Evolutionary conservation across 2,329 filamentous ascomycete species (phyloP), one percentile per base, ranked within the genome.

Genomic region (Sordariomycetes sp.): DNA sequence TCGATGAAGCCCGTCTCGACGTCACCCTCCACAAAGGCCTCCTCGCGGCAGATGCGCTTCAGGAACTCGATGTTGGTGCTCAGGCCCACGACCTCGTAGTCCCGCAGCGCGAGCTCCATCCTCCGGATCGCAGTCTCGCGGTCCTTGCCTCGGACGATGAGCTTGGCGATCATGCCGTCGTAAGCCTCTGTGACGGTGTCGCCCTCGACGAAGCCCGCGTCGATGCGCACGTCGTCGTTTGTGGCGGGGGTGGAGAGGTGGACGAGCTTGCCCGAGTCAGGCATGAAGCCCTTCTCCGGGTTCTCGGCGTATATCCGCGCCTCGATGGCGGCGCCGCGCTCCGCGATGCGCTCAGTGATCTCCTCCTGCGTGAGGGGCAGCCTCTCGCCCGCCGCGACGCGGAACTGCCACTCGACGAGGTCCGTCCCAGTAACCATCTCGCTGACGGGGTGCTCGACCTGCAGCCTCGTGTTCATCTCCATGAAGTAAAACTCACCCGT

Each of bases 121-220:
- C 89, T 95, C 59, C 88, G 84, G 54, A 99, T 86, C 3, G 91
- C 89, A 28, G 87, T 86, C 67, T 87, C 81, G 59, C 94, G 81
- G 58, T 86, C 86, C 17, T 82, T 80, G 0, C 89, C 94, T 59
- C 89, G 82, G 6, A 97, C 90, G 64, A 99, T 99, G 56, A 99
- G 80, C 73, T 99, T 99, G 52, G 94, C 89, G 63, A 99, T 96
- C 94, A 99, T 99, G 32, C 94, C 94, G 64, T 99, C 94, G 70
- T 99, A 99, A 57, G 94, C 89, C 59, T 92, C 89, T 0, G 91
- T 95, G 2, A 99, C 89, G 61, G 90, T 89, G 67, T 96, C 92
- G 28, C 94, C 94, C 63, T 90, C 80, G 32, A 91, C 82, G 68
- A 97, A 97, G 1, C 94, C 94, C 52, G 91, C 90, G 66, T 99